Evolutionary conservation across 2,329 filamentous ascomycete species (phyloP).

Genomic region (Fusarium sp.): DNA sequence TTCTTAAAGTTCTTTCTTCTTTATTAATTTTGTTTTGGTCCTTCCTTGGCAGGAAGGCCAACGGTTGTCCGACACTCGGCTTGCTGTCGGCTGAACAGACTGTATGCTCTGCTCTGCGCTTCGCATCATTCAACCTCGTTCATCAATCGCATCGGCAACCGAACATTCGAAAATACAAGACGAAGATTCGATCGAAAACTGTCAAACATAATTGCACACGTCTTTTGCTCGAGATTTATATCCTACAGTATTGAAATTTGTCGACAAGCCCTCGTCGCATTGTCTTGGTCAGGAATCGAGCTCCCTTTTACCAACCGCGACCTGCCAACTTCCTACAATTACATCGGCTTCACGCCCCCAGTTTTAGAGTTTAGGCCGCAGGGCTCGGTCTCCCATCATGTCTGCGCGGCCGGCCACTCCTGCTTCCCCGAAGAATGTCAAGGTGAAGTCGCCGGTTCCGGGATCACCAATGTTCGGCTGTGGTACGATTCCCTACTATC

Average conservation of each 20-base stretch:
- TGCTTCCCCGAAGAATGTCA: conserved; percentile 64
- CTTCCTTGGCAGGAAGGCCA: conserved; percentile 5
- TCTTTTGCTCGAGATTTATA: neutral
- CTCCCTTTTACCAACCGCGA: conserved; percentile 4
- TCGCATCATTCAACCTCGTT: conserved; percentile 29
- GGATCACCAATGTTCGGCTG: conserved; percentile 71
- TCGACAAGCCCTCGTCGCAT: neutral
- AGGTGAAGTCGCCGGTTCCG: conserved; percentile 66
- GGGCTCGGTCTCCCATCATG: conserved; percentile 48
- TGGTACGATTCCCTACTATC: conserved; percentile 56
- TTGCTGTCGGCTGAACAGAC: neutral
- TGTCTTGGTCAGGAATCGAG: conserved; percentile 7
- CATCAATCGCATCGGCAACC: conserved; percentile 13
- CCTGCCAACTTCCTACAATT: neutral
- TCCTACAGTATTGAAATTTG: neutral
- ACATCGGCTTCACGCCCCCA: conserved; percentile 2
- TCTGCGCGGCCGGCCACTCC: conserved; percentile 59
- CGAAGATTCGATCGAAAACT: conserved; percentile 1
- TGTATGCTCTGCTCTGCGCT: conserved; percentile 11
- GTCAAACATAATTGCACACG: neutral
- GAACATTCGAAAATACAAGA: conserved; percentile 2
- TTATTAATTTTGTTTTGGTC: neutral
- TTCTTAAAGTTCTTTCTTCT: neutral
- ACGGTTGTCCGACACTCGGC: conserved; percentile 32
- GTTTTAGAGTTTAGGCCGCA: conserved; percentile 1